Base-by-base conservation (phyloP, 2,329 filamentous ascomycete genomes). In the Davidsoniella australis region DNA sequence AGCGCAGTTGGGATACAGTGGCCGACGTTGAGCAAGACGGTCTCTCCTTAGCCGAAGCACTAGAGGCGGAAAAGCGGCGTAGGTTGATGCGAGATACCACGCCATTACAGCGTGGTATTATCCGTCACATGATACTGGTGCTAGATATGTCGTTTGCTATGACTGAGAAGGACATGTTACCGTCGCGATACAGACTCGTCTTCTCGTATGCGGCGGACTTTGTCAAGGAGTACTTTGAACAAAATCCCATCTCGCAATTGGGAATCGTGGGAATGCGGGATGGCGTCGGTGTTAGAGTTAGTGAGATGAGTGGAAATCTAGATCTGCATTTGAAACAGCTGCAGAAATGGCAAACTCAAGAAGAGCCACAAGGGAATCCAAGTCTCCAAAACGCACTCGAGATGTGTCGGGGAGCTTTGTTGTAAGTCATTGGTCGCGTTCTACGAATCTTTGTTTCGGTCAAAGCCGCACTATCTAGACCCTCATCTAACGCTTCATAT, bases 211-310 rank as follows among this genome's bases (percentile, higher is more conserved):
- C 87, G 14, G 76, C 82, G 55, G 82, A 87, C 51, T 98, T 96
- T 63, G 82, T 96, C 45, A 75, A 80, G 52, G 89, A 95, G 63
- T 98, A 86, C 66, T 98, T 96, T 61, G 91, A 96, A 65, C 91
- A 98, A 65, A 98, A 98, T 59, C 91, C 91, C 9, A 96, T 98
- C 56, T 94, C 87, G 8, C 91, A 98, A 65, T 75, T 98, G 50
- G 88, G 84, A 20, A 82, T 98, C 26, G 70, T 98, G 38, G 89
- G 85, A 46, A 94, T 96, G 84, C 78, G 85, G 54, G 91, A 96
- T 62, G 91, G 91, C 14, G 71, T 96, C 14, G 88, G 88, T 2
- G 70, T 93, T 20, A 72, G 85, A 38, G 76, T 98, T 55, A 91
- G 83, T 60, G 85, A 94, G 60, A 80, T 96, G 70, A 82, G 83